phyloP scores from a whole-genome alignment of 768 basidiomycete genomes.

The Pholiota molesta region DNA sequence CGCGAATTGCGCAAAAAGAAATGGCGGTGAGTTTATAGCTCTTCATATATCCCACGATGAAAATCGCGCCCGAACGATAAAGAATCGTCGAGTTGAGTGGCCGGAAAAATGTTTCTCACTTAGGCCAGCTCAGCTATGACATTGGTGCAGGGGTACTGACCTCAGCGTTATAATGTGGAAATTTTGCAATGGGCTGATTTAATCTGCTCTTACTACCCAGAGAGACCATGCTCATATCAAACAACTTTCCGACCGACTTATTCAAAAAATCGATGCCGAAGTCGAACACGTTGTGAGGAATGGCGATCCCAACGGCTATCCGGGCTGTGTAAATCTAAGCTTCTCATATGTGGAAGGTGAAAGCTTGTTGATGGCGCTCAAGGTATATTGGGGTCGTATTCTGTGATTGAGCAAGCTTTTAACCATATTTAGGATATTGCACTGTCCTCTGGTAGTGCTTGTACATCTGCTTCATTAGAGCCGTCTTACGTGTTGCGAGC shows the following conservation, averaged over 20 bases:
- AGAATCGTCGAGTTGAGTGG: slow-evolving; percentile 47
- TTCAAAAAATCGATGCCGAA: slow-evolving; percentile 77
- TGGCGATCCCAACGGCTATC: slow-evolving; percentile 89
- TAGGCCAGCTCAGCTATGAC: slow-evolving; percentile 59
- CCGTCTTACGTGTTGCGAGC: slow-evolving; percentile 98
- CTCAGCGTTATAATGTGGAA: background rate
- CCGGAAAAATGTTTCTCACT: slow-evolving; percentile 18
- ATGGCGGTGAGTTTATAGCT: slow-evolving; percentile 76
- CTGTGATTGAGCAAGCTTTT: background rate
- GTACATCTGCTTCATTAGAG: slow-evolving; percentile 97
- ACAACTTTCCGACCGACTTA: slow-evolving; percentile 77
- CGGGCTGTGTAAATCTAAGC: slow-evolving; percentile 94
- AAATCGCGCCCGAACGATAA: slow-evolving; percentile 40
- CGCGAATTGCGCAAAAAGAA: slow-evolving; percentile 87
- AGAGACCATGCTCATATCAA: slow-evolving; percentile 79
- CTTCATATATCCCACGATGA: slow-evolving; percentile 42
- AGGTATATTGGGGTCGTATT: slow-evolving; percentile 44
- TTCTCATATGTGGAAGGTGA: slow-evolving; percentile 98
- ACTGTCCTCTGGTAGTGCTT: slow-evolving; percentile 96
- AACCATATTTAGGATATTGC: slow-evolving; percentile 76
- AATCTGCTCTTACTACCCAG: slow-evolving; percentile 39
- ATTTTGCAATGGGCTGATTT: slow-evolving; percentile 4
- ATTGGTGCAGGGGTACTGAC: slow-evolving; percentile 95
- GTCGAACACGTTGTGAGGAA: slow-evolving; percentile 94
- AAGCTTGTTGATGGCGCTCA: slow-evolving; percentile 95